Conservation (phyloP, 2,329 filamentous ascomycete genomes). For the Cercospora sp. region DNA sequence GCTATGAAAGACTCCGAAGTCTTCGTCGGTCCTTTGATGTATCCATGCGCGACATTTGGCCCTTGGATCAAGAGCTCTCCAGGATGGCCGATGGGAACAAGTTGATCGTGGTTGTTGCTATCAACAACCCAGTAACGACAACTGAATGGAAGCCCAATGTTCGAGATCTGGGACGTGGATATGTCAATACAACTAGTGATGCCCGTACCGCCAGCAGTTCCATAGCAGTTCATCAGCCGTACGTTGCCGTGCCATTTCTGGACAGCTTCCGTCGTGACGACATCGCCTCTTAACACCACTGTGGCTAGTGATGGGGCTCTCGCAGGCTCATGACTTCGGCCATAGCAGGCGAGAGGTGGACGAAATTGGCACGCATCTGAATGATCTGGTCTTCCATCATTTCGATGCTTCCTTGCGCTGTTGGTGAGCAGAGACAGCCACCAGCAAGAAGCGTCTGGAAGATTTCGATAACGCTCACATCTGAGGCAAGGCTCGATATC, state of each 20-base stretch:
- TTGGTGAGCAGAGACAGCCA: conserved; percentile 21
- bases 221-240: neutral
- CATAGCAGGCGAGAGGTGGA: neutral
- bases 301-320: neutral
- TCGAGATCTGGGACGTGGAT: neutral
- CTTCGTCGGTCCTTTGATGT: no score
- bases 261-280: neutral
- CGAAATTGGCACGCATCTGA: neutral
- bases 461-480: conserved; percentile 12
- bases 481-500: conserved; percentile 26
- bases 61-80: neutral
- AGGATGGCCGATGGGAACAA: neutral
- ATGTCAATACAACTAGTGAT: neutral
- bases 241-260: neutral
- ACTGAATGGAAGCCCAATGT: neutral
- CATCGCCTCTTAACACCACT: neutral
- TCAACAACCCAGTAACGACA: neutral
- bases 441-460: conserved; percentile 17
- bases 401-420: conserved; percentile 25
- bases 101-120: neutral
- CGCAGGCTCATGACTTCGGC: neutral
- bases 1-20: neutral
- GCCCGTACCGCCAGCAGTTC: neutral
- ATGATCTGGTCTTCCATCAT: neutral
- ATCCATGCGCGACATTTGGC: neutral